phyloP scores from a whole-genome alignment of 495 filamentous ascomycete species.

The Penicillium crystallinum region DNA sequence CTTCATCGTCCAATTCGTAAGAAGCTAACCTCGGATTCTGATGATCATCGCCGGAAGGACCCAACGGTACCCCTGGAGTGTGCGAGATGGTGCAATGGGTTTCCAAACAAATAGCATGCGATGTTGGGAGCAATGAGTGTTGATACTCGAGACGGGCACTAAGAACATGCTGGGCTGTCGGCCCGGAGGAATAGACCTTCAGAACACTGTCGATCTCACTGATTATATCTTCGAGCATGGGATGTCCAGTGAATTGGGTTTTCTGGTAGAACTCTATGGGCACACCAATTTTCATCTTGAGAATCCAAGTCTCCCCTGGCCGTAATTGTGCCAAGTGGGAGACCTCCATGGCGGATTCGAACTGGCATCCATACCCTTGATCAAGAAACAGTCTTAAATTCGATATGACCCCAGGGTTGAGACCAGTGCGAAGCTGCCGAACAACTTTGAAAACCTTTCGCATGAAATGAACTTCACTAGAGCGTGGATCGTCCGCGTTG shows the following conservation, averaged over 20 bases:
- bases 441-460: slow-evolving; percentile 16
- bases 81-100: slow-evolving; percentile 16
- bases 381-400: slow-evolving; percentile 12
- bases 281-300: slow-evolving; percentile 14
- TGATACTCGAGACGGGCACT: slow-evolving; percentile 16
- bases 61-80: neutral
- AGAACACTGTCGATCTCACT: slow-evolving; percentile 17
- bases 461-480: slow-evolving; percentile 10
- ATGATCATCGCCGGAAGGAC: neutral
- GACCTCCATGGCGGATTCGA: slow-evolving; percentile 7
- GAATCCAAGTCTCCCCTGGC: slow-evolving; percentile 21
- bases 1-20: slow-evolving; percentile 1
- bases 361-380: slow-evolving; percentile 10
- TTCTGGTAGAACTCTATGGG: slow-evolving; percentile 4
- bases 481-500: neutral
- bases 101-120: slow-evolving; percentile 10
- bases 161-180: slow-evolving; percentile 14
- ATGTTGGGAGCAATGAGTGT: slow-evolving; percentile 18
- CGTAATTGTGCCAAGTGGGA: slow-evolving; percentile 12
- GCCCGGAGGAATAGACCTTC: slow-evolving; percentile 6
- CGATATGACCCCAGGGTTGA: slow-evolving; percentile 16
- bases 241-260: neutral
- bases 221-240: slow-evolving; percentile 13
- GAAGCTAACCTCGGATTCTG: neutral
- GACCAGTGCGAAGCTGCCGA: slow-evolving; percentile 22